phyloP scores from a whole-genome alignment of 2,329 filamentous ascomycete species.

The Aspergillus amoenus region DNA sequence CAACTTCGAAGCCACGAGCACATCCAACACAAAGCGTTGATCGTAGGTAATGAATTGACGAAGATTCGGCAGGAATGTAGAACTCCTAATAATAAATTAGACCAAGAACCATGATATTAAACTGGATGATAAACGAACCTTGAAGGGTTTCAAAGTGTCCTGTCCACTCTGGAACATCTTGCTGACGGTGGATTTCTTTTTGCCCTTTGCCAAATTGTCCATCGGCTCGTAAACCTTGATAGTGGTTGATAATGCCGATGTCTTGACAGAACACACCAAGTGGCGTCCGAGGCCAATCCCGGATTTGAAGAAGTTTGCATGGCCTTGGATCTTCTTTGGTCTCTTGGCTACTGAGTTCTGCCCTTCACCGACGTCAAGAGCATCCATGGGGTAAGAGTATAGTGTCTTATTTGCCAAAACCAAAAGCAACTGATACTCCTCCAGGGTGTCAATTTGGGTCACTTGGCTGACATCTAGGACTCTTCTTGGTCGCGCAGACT shows the following conservation, averaged over 20 bases:
- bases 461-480: constrained; percentile 85
- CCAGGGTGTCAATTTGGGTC: constrained; percentile 92
- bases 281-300: constrained; percentile 93
- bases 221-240: constrained; percentile 99
- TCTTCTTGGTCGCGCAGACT: constrained; percentile 69
- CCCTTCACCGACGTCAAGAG: constrained; percentile 77
- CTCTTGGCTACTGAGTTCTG: constrained; percentile 74
- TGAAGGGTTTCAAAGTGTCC: constrained; percentile 93
- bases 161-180: constrained; percentile 95
- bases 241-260: constrained; percentile 85
- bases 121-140: constrained; percentile 47
- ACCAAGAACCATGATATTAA: not conserved
- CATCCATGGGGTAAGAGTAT: constrained; percentile 82
- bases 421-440: constrained; percentile 89
- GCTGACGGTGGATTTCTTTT: constrained; percentile 91
- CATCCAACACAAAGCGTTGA: constrained; percentile 96
- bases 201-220: constrained; percentile 87
- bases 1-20: constrained; percentile 92
- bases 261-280: constrained; percentile 95
- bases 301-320: constrained; percentile 98
- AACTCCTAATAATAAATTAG: constrained; percentile 66
- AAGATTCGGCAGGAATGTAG: constrained; percentile 98
- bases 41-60: constrained; percentile 94
- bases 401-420: constrained; percentile 92
- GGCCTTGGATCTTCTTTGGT: constrained; percentile 93